Evolutionary conservation across 495 filamentous ascomycete genomes (phyloP).

Genomic region (Tuber indicum): DNA sequence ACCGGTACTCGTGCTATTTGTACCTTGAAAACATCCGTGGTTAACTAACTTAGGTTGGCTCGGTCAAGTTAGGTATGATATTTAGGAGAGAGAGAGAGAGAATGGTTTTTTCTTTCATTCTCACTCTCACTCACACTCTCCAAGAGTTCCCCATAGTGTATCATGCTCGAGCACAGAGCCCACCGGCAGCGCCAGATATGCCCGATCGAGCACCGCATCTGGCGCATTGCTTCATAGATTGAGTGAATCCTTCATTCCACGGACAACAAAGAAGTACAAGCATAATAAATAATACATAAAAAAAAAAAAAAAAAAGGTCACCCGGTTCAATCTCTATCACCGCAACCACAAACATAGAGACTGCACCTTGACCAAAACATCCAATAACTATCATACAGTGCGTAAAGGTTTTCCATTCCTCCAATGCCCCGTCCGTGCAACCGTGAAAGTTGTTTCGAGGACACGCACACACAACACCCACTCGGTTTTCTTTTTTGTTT

Average conservation of each 20-base stretch:
- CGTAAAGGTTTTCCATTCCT: background rate
- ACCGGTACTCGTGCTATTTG: background rate
- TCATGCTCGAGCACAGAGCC: background rate
- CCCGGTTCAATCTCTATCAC: background rate
- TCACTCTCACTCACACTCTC: background rate
- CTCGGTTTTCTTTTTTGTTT: no score
- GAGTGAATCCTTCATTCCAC: background rate
- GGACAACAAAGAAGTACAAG: background rate
- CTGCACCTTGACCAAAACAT: background rate
- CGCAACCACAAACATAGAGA: background rate
- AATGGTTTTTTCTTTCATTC: background rate
- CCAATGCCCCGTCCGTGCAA: no score
- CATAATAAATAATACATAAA: background rate
- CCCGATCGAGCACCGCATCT: background rate
- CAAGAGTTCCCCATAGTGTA: background rate
- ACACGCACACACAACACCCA: no score
- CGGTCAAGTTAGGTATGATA: background rate
- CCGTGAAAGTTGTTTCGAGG: no score
- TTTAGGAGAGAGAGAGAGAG: background rate
- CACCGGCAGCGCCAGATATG: background rate
- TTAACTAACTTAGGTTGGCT: background rate
- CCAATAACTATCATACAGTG: background rate
- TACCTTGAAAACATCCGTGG: background rate
- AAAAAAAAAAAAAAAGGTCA: background rate
- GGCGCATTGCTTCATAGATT: constrained; percentile 2